phyloP scores from a whole-genome alignment of 2,329 filamentous ascomycete genomes.

The Chaetoscypha palmicola region DNA sequence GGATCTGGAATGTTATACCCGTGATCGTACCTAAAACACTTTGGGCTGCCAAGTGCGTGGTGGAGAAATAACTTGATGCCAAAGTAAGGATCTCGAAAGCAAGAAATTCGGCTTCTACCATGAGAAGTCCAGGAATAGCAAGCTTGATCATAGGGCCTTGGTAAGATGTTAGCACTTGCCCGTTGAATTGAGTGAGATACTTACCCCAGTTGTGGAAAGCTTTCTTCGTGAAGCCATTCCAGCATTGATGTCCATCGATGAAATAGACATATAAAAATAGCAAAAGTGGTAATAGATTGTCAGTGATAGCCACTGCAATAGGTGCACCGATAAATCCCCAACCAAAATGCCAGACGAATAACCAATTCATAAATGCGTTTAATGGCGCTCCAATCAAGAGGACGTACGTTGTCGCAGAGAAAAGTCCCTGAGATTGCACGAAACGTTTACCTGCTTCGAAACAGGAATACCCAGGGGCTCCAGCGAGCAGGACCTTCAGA shows the following conservation, averaged over 20 bases:
- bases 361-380: conserved; percentile 71
- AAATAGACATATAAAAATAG: conserved; percentile 69
- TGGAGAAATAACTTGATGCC: conserved; percentile 71
- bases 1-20: conserved; percentile 79
- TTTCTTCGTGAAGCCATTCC: conserved; percentile 68
- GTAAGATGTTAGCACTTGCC: conserved; percentile 8
- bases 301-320: conserved; percentile 67
- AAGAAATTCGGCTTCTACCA: conserved; percentile 90
- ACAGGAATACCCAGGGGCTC: conserved; percentile 66
- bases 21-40: conserved; percentile 74
- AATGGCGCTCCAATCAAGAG: conserved; percentile 68
- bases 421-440: conserved; percentile 75
- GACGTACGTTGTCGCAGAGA: conserved; percentile 73
- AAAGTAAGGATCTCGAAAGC: conserved; percentile 89
- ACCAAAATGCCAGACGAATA: conserved; percentile 65
- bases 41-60: conserved; percentile 77
- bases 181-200: conserved; percentile 1
- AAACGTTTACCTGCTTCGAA: conserved; percentile 77
- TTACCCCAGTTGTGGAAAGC: conserved; percentile 64
- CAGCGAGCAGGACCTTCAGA: conserved; percentile 60
- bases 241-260: conserved; percentile 66
- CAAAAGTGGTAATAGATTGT: conserved; percentile 66
- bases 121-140: conserved; percentile 80
- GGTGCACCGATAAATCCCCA: conserved; percentile 75
- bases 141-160: conserved; percentile 72